phyloP scores from a whole-genome alignment of 148 eudicot species.

The Suaeda aralocaspica region DNA sequence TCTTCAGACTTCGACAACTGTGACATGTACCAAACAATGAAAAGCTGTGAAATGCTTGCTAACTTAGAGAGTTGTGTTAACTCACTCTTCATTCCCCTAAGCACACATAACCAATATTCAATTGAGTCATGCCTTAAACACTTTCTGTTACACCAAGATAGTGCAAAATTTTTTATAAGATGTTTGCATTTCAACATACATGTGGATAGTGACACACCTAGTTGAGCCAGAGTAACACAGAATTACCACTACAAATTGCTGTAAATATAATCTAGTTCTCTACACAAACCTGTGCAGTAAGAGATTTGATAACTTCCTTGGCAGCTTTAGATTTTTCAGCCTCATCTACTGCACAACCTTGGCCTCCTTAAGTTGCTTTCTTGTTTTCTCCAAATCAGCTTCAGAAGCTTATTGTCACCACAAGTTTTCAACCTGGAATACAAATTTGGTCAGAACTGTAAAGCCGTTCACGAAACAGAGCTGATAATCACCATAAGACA shows the following conservation, averaged over 20 bases:
- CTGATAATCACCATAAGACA: neutral
- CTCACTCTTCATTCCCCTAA: neutral
- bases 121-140: too few relatives aligned
- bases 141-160: neutral
- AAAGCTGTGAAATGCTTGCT: neutral
- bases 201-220: too few relatives aligned
- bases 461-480: neutral
- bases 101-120: neutral
- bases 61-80: neutral
- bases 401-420: slow-evolving; percentile 51
- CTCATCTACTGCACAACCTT: slow-evolving; percentile 63
- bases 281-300: slow-evolving; percentile 66
- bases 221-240: too few relatives aligned
- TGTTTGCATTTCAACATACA: too few relatives aligned
- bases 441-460: neutral
- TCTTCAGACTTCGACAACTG: neutral
- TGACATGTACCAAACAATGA: too few relatives aligned
- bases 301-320: slow-evolving; percentile 78
- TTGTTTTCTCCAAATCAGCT: slow-evolving; percentile 60
- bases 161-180: neutral
- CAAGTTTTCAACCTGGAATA: slow-evolving; percentile 55
- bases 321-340: slow-evolving; percentile 82
- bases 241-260: too few relatives aligned
- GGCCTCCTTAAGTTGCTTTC: slow-evolving; percentile 61
- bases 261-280: neutral